A percentile compares a stretch with the other conserved stretches of the same genome.
These are phyloP conservation scores for Malassezia restricta DNA, from an alignment of 1,284 basidiomycete species.

Conservation along the genomic window DNA sequence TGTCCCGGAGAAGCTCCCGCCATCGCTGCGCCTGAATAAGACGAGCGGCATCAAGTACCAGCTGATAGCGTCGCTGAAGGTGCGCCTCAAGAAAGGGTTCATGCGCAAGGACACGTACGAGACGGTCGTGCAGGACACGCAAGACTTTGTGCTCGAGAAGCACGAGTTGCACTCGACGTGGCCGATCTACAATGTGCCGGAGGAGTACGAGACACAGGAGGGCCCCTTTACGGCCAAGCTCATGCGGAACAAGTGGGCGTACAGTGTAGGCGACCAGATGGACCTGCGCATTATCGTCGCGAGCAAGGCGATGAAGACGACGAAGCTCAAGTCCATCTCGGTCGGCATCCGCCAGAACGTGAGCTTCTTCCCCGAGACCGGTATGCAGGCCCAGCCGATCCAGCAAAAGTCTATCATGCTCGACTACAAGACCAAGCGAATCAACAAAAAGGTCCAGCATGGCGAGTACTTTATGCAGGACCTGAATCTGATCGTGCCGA, in stretches of 20 bases:
- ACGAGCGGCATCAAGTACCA: conserved; percentile 35
- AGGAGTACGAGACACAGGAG: conserved; percentile 22
- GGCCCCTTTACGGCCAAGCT: conserved; percentile 29
- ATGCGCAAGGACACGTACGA: conserved; percentile 14
- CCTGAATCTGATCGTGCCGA: conserved; percentile 29
- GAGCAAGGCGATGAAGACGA: conserved; percentile 23
- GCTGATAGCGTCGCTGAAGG: conserved; percentile 38
- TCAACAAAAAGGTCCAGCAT: conserved; percentile 40
- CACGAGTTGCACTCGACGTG: conserved; percentile 43
- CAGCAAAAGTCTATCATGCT: conserved; percentile 29
- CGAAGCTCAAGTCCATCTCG: conserved; percentile 37
- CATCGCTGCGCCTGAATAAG: conserved; percentile 37
- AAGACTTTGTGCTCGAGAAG: conserved; percentile 37
- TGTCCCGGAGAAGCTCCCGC: conserved; percentile 40
- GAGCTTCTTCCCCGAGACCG: conserved; percentile 26
- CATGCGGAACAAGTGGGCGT: conserved; percentile 31
- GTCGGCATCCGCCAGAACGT: conserved; percentile 34
- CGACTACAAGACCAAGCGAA: conserved; percentile 25
- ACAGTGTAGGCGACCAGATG: conserved; percentile 30
- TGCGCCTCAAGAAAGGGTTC: conserved; percentile 30
- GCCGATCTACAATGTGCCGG: conserved; percentile 32
- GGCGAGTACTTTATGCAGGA: conserved; percentile 39
- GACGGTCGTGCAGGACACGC: conserved; percentile 20
- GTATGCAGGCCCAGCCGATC: conserved; percentile 12
- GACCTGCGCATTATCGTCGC: conserved; percentile 27